These are phyloP conservation scores for Colletotrichum eremochloae DNA, from an alignment of 2,329 filamentous ascomycete genomes.

Conservation along the genomic window DNA sequence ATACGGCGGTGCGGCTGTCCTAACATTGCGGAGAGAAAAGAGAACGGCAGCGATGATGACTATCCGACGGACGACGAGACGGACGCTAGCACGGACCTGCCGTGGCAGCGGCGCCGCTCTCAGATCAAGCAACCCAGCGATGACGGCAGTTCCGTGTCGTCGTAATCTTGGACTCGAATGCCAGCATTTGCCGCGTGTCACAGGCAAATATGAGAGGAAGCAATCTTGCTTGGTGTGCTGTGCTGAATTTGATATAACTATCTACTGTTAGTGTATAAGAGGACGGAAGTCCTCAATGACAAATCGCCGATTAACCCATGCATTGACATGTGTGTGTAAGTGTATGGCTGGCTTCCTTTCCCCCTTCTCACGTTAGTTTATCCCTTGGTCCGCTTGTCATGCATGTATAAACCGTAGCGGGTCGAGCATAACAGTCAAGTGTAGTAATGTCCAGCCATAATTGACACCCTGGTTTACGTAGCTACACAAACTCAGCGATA, in stretches of 20 bases:
- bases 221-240: neutral
- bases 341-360: neutral
- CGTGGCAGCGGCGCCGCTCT: neutral
- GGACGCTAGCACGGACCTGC: neutral
- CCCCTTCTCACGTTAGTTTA: fast-evolving
- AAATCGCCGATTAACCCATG: neutral
- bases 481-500: too few species aligned
- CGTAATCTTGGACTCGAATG: too few species aligned
- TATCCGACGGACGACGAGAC: neutral
- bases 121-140: too few species aligned
- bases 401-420: neutral
- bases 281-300: neutral
- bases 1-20: neutral
- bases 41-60: neutral
- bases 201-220: neutral
- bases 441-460: too few species aligned
- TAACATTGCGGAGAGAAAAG: neutral
- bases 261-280: neutral
- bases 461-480: too few species aligned
- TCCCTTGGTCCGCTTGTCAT: neutral
- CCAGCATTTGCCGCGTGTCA: neutral
- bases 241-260: too few species aligned
- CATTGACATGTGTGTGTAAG: too few species aligned
- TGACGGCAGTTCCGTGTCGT: too few species aligned
- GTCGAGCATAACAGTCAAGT: too few species aligned